Evolutionary conservation across 108 stramenopile genomes (phyloP), one percentile per base, ranked within the genome.

Genomic region (Mayamaea pseudoterrestris): DNA sequence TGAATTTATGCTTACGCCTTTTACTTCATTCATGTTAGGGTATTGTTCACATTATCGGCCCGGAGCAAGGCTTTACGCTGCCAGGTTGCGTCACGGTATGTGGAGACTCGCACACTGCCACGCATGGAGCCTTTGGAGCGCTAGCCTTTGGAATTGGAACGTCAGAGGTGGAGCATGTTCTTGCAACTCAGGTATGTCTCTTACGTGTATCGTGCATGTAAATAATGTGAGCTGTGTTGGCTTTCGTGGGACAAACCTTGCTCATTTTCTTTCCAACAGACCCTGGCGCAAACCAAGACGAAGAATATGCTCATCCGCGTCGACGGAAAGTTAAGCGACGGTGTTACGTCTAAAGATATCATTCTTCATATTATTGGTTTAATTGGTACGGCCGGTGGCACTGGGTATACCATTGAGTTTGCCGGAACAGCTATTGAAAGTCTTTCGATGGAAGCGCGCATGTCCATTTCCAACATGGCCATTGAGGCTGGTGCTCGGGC

Each of bases 111-210:
- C 94, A 95, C 65, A 95, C 94, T 23, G 89, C 90, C 12, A 95
- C 94, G 2, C 94, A 95, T 57, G 94, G 94, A 23, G 94, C 94
- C 27, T 95, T 95, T 56, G 94, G 94, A 23, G 85, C 90, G 4
- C 47, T 95, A 41, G 94, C 94, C 11, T 95, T 95, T 69, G 94
- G 94, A 41, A 95, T 95, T 64, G 94, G 94, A 46, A 95, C 94
- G 9, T 78, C 75, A 65, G 94, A 95, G 58, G 94, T 95, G 4
- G 94, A 95, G 61, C 94, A 95, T 55, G 94, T 95, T 20, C 63
- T 95, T 37, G 94, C 94, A 7, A 95, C 94, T 30, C 84, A 84
- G 75, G 78, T 80, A 53, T 51, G 55, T 31, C n/a, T 43, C 8
- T 43, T 26, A 42, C 27, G 12, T 29, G 34, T 31, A 13, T 12